A percentile compares a stretch with the other conserved stretches of the same genome.
phyloP scores from a whole-genome alignment of 2,329 filamentous ascomycete species.

The Reticulascus tulasneorum region DNA sequence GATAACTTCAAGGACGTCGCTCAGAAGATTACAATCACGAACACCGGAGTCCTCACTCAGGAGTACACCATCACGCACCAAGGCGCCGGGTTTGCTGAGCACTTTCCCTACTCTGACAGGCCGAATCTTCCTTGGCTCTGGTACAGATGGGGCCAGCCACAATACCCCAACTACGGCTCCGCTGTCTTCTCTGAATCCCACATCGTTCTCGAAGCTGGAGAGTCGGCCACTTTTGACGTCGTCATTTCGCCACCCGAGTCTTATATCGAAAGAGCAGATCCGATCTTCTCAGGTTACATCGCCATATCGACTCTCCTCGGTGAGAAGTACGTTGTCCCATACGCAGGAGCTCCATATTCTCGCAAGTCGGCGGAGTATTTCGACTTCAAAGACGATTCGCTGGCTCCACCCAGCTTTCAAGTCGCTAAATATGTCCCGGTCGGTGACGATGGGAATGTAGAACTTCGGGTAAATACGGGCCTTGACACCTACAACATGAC shows the following conservation, averaged over 20 bases:
- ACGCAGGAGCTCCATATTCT: constrained; percentile 4
- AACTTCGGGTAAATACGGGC: too few species aligned
- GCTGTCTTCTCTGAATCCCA: constrained; percentile 1
- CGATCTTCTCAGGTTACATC: constrained; percentile 7
- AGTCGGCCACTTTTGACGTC: constrained; percentile 3
- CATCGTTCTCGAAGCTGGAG: constrained; percentile 1
- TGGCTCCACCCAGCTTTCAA: too few species aligned
- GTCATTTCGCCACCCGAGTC: background rate
- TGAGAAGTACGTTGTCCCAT: constrained; percentile 1
- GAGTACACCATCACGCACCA: constrained; percentile 4
- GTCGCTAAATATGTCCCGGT: too few species aligned
- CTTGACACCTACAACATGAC: too few species aligned
- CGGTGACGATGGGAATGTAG: too few species aligned
- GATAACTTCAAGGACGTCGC: constrained; percentile 4
- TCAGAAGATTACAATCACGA: constrained; percentile 7
- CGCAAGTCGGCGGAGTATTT: too few species aligned
- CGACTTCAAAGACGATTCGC: too few species aligned
- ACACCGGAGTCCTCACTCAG: constrained; percentile 15
- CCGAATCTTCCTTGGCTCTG: constrained; percentile 4
- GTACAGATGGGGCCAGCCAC: constrained; percentile 7
- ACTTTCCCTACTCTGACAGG: constrained; percentile 3
- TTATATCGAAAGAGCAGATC: too few species aligned
- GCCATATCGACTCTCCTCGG: constrained; percentile 1
- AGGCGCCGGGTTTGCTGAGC: constrained; percentile 4
- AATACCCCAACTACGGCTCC: constrained; percentile 2